Conservation (phyloP, 106 monocot genomes). For the Dendrobium nobile region DNA sequence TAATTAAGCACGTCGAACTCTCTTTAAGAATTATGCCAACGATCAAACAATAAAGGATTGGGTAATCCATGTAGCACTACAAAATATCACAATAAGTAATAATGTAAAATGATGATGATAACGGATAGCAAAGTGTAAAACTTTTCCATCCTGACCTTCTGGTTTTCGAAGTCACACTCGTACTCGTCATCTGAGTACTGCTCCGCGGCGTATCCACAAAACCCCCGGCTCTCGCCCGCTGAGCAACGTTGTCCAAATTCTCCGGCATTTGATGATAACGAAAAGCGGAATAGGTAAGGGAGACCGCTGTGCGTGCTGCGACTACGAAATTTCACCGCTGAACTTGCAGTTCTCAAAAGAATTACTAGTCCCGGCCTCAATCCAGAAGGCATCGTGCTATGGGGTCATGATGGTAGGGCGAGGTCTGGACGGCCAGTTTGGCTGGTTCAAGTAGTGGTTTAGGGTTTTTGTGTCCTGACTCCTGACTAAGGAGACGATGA, state of each 20-base stretch:
- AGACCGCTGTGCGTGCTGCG: neutral
- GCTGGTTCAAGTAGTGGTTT: neutral
- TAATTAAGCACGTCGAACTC: neutral
- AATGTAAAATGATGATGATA: neutral
- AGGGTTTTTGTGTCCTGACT: neutral
- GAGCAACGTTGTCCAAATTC: neutral
- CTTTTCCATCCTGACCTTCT: constrained; percentile 36
- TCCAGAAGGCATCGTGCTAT: constrained; percentile 21
- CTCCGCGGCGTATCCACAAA: constrained; percentile 69
- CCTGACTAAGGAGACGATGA: neutral
- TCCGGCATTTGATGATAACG: constrained; percentile 10
- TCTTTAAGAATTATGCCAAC: neutral
- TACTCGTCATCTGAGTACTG: constrained; percentile 99
- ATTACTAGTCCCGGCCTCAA: constrained; percentile 6
- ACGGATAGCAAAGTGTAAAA: neutral
- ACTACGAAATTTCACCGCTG: neutral
- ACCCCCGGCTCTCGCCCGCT: constrained; percentile 12
- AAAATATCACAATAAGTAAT: neutral
- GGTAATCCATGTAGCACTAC: neutral
- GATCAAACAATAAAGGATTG: neutral
- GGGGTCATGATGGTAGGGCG: constrained; percentile 2
- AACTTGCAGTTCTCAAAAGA: constrained; percentile 3
- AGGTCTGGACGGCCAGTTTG: neutral
- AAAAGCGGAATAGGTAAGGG: constrained; percentile 5
- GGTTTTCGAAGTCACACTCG: constrained; percentile 87